Percentiles rank a stretch among this genome's conserved stretches.
Conservation (phyloP, 805 yeast genomes). For the Ogataea saltuana region DNA sequence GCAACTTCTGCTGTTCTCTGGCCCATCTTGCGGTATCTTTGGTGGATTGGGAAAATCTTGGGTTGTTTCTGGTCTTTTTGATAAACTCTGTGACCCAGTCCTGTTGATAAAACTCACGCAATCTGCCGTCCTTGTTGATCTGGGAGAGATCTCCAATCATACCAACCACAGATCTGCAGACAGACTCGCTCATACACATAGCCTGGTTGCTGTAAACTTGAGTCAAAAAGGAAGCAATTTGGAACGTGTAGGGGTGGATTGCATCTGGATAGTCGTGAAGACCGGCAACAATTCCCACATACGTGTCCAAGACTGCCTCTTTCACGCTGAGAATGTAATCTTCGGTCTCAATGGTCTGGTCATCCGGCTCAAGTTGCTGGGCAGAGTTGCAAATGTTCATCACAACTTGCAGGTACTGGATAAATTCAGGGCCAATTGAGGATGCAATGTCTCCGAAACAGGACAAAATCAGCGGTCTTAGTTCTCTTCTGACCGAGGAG, state of each 20-base stretch:
- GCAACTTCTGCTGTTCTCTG: conserved; percentile 69
- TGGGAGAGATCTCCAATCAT: conserved; percentile 90
- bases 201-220: conserved; percentile 59
- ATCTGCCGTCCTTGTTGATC: conserved; percentile 77
- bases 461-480: conserved; percentile 84
- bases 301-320: conserved; percentile 92
- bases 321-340: conserved; percentile 73
- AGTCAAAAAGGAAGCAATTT: conserved; percentile 70
- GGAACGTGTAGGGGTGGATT: conserved; percentile 62
- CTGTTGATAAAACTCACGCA: conserved; percentile 63
- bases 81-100: conserved; percentile 81
- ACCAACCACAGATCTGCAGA: conserved; percentile 84
- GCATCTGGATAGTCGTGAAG: conserved; percentile 65
- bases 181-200: conserved; percentile 63
- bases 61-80: conserved; percentile 66
- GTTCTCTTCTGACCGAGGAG: conserved; percentile 69
- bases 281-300: conserved; percentile 95
- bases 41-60: conserved; percentile 62
- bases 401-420: conserved; percentile 74
- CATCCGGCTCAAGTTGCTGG: conserved; percentile 61
- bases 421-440: conserved; percentile 75
- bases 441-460: conserved; percentile 96
- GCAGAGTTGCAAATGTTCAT: conserved; percentile 76
- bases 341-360: conserved; percentile 67
- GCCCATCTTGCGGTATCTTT: conserved; percentile 98